A percentile compares a stretch with the other conserved stretches of the same genome.
These are phyloP conservation scores for Silene noctiflora DNA, from an alignment of 179 eudicot species.

Conservation along the genomic window DNA sequence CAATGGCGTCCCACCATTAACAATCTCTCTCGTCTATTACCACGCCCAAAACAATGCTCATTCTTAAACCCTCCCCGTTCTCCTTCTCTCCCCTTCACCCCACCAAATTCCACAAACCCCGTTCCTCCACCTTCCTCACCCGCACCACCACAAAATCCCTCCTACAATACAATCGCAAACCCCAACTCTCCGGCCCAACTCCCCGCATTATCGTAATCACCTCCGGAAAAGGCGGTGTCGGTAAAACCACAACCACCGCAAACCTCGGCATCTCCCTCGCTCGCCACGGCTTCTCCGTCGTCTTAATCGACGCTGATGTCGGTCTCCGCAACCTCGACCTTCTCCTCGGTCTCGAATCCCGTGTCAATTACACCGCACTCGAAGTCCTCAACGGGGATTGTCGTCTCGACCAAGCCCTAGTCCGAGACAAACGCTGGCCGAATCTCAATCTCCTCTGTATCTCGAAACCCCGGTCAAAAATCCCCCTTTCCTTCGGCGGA, in stretches of 20 bases:
- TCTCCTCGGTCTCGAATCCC: conserved; percentile 81
- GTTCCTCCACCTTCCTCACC: not conserved
- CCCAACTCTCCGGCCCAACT: conserved; percentile 75
- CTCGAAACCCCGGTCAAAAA: conserved; percentile 84
- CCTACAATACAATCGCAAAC: conserved; percentile 80
- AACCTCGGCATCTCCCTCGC: conserved; percentile 91
- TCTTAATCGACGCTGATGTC: conserved; percentile 92
- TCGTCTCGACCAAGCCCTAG: conserved; percentile 89
- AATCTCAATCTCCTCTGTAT: conserved; percentile 75
- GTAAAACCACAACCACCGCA: conserved; percentile 97
- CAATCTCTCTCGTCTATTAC: not conserved
- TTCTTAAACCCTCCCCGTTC: conserved; percentile 20
- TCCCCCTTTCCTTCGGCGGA: conserved; percentile 86
- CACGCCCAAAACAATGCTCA: conserved; percentile 10
- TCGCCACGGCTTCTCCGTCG: conserved; percentile 84
- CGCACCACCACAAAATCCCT: conserved; percentile 31
- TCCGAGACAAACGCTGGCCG: conserved; percentile 83
- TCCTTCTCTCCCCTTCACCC: conserved; percentile 25
- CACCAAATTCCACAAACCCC: conserved; percentile 12
- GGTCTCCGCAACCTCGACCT: conserved; percentile 96
- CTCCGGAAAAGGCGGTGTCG: conserved; percentile 99
- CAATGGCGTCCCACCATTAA: not conserved
- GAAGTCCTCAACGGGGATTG: conserved; percentile 95
- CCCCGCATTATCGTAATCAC: conserved; percentile 92
- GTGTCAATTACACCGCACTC: conserved; percentile 89